These are phyloP conservation scores for Boletus calvinii DNA, from an alignment of 1,284 basidiomycete species.

Conservation along the genomic window DNA sequence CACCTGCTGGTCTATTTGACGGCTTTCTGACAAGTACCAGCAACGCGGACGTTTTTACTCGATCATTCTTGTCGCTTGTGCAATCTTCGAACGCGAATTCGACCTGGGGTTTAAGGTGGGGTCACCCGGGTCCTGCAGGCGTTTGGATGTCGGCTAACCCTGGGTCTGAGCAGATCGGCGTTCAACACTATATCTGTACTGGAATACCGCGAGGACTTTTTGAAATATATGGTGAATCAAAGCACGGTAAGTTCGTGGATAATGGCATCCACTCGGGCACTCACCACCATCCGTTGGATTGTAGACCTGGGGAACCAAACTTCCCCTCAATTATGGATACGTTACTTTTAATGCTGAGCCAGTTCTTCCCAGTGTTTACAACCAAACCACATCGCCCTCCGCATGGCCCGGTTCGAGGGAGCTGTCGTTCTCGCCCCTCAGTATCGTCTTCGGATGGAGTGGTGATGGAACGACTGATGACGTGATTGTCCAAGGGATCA, in stretches of 20 bases:
- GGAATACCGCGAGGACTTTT: slow-evolving; percentile 20
- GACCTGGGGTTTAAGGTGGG: slow-evolving; percentile 27
- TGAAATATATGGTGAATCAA: slow-evolving; percentile 20
- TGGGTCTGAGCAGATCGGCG: slow-evolving; percentile 14
- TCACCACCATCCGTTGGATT: slow-evolving; percentile 2
- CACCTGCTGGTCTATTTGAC: slow-evolving; percentile 45
- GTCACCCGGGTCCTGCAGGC: background rate
- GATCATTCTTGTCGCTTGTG: slow-evolving; percentile 39
- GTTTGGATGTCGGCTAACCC: background rate
- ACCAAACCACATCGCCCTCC: slow-evolving; percentile 39
- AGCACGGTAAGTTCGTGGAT: slow-evolving; percentile 14
- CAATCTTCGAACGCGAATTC: slow-evolving; percentile 19
- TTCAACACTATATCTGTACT: slow-evolving; percentile 27
- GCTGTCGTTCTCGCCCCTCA: slow-evolving; percentile 43
- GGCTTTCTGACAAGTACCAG: slow-evolving; percentile 35
- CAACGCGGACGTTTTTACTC: slow-evolving; percentile 34
- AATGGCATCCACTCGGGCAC: background rate
- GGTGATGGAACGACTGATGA: slow-evolving; percentile 36
- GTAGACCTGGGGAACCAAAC: slow-evolving; percentile 18
- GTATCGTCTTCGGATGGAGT: slow-evolving; percentile 50
- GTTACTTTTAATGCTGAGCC: slow-evolving; percentile 57
- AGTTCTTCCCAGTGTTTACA: slow-evolving; percentile 47
- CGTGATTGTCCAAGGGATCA: slow-evolving; percentile 41
- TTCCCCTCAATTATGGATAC: slow-evolving; percentile 26
- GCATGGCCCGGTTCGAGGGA: slow-evolving; percentile 52